Evolutionary conservation across 441 rosid species (phyloP).

Genomic region (Erodium trifolium): DNA sequence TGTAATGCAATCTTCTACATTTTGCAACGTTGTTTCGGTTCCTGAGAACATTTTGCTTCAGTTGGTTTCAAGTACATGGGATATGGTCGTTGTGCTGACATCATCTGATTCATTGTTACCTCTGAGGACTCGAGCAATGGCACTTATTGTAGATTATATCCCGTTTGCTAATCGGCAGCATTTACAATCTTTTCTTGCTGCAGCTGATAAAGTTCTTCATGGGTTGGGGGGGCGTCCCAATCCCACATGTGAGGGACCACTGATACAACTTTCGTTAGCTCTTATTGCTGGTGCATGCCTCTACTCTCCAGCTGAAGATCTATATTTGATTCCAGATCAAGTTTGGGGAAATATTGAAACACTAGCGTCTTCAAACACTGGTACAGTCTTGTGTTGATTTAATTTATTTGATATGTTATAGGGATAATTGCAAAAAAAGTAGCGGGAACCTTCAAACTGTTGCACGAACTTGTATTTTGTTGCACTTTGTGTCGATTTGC

Average conservation of each 20-base stretch:
- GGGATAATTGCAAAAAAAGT: no score
- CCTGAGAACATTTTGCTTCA: slow-evolving; percentile 42
- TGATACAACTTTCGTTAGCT: slow-evolving; percentile 60
- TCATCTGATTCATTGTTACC: slow-evolving; percentile 50
- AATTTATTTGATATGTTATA: background rate
- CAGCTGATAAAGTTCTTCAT: slow-evolving; percentile 53
- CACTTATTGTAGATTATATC: slow-evolving; percentile 55
- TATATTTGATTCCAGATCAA: slow-evolving; percentile 55
- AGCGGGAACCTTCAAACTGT: no score
- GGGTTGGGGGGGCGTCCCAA: slow-evolving; percentile 40
- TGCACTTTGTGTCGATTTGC: no score
- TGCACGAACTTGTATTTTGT: no score
- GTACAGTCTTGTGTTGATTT: slow-evolving; percentile 26
- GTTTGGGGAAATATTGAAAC: slow-evolving; percentile 62
- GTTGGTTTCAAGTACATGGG: slow-evolving; percentile 71
- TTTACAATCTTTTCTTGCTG: slow-evolving; percentile 59
- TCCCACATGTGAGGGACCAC: slow-evolving; percentile 55
- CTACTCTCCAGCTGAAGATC: slow-evolving; percentile 58
- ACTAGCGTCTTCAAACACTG: slow-evolving; percentile 46
- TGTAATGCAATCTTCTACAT: slow-evolving; percentile 26
- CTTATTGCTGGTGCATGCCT: slow-evolving; percentile 67
- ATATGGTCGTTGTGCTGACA: slow-evolving; percentile 52
- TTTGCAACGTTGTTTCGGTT: slow-evolving; percentile 26
- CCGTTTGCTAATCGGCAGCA: slow-evolving; percentile 51
- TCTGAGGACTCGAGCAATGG: slow-evolving; percentile 54